These are phyloP conservation scores for Erythrobasidium hasegawianum DNA, from an alignment of 1,284 basidiomycete genomes.

Conservation along the genomic window DNA sequence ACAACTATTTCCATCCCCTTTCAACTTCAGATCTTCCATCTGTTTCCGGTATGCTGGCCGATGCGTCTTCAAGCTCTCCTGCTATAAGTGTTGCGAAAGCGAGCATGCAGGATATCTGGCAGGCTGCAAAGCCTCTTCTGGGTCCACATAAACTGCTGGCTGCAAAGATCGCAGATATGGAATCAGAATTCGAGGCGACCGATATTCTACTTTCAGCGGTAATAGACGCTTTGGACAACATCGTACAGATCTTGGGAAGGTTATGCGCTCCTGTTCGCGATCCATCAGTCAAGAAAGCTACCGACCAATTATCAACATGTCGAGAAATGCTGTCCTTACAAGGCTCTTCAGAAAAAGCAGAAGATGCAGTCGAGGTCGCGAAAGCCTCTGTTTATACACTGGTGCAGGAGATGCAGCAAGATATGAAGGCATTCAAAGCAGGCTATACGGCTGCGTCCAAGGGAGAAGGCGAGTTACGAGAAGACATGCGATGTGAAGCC, in stretches of 20 bases:
- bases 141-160: not conserved
- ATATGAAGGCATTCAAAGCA: conserved; percentile 11
- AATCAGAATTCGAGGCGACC: not conserved
- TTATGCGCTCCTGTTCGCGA: conserved; percentile 25
- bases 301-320: not conserved
- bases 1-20: conserved; percentile 9
- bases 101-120: not conserved
- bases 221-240: not conserved
- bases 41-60: not conserved
- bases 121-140: not conserved
- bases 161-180: not conserved
- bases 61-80: not conserved
- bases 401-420: conserved; percentile 16
- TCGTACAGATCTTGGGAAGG: conserved; percentile 1
- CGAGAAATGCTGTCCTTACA: conserved; percentile 9
- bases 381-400: not conserved
- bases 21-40: not conserved
- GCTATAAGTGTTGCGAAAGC: not conserved
- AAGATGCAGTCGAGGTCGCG: not conserved
- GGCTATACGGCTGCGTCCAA: conserved; percentile 1
- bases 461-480: conserved; percentile 4
- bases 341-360: not conserved
- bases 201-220: not conserved
- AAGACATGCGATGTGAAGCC: not conserved
- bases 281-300: not conserved